Evolutionary conservation across 2,329 filamentous ascomycete species (phyloP), one percentile per base, ranked within the genome.

Genomic region (Cladosporium colombiae): DNA sequence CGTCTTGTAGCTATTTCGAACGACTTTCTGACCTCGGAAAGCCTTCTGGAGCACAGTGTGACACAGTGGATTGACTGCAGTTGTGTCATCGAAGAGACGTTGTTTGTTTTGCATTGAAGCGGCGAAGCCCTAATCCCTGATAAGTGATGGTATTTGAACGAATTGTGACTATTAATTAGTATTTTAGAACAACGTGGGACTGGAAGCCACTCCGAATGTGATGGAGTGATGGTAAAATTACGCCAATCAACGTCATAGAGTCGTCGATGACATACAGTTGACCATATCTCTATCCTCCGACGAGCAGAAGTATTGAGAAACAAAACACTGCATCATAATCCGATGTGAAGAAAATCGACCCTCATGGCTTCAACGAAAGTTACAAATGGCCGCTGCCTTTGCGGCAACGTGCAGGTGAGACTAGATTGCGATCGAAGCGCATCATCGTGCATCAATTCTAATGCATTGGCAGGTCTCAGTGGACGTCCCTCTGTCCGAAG

Each of bases 351-450:
- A n/a, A 7, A n/a, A 44, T 7, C 35, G 23, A 7, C 21, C 10
- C 40, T 46, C 40, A 46, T 46, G 40, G n/a, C 40, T 46, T 46
- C 40, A 46, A 46, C n/a, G 10, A 46, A 46, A 16, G 40, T 46
- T 46, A 62, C 60, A 40, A 55, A 62, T 2, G 60, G 60, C 6
- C 60, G 49, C 21, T 62, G 60, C 21, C 60, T 62, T 5, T 62
- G 60, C 60, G 60, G 60, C 23, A 23, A 44, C 1, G 60, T 62
- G n/a, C 35, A 62, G 29, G 60, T 62, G 40, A 55, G 52, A 13
- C 11, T 55, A 55, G 52, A 13, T 10, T 55, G 2, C 10, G 2
- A 16, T 13, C 25, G 13, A 21, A 25, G 25, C 18, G 27, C 18
- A 21, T 31, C 18, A 11, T 18, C 31, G 6, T 55, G 18, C 6